These are phyloP conservation scores for Ophiocordyceps camponoti-leonardi DNA, from an alignment of 2,329 filamentous ascomycete species.

Conservation along the genomic window DNA sequence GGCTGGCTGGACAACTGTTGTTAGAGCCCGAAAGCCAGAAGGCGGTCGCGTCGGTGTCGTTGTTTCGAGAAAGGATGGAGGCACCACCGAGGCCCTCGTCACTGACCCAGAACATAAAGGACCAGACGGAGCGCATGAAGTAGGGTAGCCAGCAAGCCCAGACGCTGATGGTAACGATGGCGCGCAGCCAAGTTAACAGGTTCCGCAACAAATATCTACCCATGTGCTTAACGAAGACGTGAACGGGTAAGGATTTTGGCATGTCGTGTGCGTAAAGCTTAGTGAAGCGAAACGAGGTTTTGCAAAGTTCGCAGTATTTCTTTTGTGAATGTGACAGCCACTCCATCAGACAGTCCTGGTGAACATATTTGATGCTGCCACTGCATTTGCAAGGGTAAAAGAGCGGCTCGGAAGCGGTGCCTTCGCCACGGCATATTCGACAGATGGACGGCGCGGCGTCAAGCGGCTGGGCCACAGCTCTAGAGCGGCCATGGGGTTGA, in stretches of 20 bases:
- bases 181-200: constrained; percentile 61
- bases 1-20: constrained; percentile 17
- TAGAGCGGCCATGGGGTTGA: constrained; percentile 7
- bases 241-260: constrained; percentile 65
- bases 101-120: constrained; percentile 85
- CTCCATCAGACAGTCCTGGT: constrained; percentile 96
- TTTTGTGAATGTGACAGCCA: constrained; percentile 98
- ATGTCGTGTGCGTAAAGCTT: constrained; percentile 93
- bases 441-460: constrained; percentile 54
- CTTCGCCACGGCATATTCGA: constrained; percentile 89
- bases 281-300: constrained; percentile 94
- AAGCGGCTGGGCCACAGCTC: constrained; percentile 7
- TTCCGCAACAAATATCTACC: constrained; percentile 55
- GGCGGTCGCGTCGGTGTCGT: constrained; percentile 7
- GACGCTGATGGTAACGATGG: constrained; percentile 60
- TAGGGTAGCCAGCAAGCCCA: constrained; percentile 85
- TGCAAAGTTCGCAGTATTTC: constrained; percentile 98
- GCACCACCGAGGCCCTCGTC: constrained; percentile 47
- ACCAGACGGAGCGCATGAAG: constrained; percentile 82
- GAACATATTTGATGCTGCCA: constrained; percentile 95
- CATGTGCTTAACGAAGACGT: constrained; percentile 68
- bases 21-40: constrained; percentile 14
- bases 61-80: constrained; percentile 10
- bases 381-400: constrained; percentile 99
- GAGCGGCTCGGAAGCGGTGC: constrained; percentile 62